Conservation (phyloP, 108 stramenopile genomes). For the Schizochytrium sp. region DNA sequence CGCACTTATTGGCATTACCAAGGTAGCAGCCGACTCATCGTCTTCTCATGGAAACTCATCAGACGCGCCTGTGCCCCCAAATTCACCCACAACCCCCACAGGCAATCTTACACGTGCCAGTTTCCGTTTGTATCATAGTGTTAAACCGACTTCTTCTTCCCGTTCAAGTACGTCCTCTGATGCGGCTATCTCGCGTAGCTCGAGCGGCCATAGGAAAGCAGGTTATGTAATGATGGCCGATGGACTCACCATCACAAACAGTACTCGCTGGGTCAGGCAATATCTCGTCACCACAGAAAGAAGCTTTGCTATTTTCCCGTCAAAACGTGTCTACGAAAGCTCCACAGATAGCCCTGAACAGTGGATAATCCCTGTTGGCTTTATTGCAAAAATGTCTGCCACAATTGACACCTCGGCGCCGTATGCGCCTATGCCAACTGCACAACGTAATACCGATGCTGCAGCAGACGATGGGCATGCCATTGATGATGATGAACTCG, state of each 20-base stretch:
- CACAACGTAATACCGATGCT: background rate
- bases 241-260: background rate
- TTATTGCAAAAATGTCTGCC: background rate
- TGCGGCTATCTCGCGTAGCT: background rate
- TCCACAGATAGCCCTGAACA: background rate
- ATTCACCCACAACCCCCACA: too few relatives aligned
- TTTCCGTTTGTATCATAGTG: too few relatives aligned
- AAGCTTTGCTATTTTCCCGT: conserved; percentile 19
- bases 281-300: background rate
- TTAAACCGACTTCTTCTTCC: too few relatives aligned
- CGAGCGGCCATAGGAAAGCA: background rate
- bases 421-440: background rate
- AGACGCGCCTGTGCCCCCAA: background rate
- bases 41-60: background rate
- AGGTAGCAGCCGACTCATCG: background rate
- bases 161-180: background rate
- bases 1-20: background rate
- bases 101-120: too few relatives aligned
- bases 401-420: background rate
- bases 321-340: conserved; percentile 9
- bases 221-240: conserved; percentile 42
- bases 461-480: background rate
- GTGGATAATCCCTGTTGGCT: background rate
- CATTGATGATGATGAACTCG: background rate
- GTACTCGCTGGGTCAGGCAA: conserved; percentile 3